Percentiles rank a stretch among this genome's conserved stretches.
Conservation (phyloP, 176 grass and related monocot species). For the Thinopyrum elongatum region DNA sequence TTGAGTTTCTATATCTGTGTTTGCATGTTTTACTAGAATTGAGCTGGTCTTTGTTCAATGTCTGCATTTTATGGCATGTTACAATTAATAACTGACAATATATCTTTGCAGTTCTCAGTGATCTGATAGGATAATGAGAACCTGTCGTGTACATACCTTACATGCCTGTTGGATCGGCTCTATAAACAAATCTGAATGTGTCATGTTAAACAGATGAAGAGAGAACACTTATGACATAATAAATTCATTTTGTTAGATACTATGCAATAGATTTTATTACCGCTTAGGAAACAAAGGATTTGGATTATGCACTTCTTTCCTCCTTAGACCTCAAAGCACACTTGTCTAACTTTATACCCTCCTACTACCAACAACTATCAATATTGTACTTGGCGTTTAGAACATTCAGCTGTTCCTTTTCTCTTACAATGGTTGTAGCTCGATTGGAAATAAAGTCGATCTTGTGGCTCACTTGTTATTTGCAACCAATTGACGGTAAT, state of each 20-base stretch:
- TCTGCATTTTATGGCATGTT: background rate
- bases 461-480: background rate
- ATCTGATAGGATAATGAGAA: background rate
- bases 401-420: background rate
- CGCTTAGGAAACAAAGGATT: background rate
- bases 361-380: background rate
- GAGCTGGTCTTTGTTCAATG: background rate
- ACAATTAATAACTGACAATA: background rate
- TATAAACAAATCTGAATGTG: background rate
- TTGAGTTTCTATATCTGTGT: background rate
- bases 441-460: background rate
- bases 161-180: background rate
- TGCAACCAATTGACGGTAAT: background rate
- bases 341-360: background rate
- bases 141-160: background rate
- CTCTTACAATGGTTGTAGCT: background rate
- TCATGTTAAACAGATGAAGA: background rate
- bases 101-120: background rate
- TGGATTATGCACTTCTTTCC: background rate
- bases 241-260: background rate
- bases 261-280: background rate
- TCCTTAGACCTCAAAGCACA: background rate
- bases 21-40: background rate
- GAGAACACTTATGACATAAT: background rate
- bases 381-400: background rate